phyloP scores from a whole-genome alignment of 2,329 filamentous ascomycete species.

The Cladobotryum mycophilum region DNA sequence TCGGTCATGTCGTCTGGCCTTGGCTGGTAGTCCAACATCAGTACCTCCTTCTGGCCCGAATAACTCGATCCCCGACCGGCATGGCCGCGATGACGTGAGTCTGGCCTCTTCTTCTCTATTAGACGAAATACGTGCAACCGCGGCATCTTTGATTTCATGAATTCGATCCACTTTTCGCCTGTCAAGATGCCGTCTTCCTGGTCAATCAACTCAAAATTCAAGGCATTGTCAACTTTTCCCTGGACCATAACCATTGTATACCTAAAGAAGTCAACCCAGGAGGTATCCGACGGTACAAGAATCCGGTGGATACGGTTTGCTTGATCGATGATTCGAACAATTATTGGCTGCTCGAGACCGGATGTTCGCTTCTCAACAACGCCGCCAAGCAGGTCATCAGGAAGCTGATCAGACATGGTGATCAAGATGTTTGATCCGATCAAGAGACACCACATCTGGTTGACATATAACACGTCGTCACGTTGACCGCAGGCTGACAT shows the following conservation, averaged over 20 bases:
- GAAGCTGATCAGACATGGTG: slow-evolving; percentile 1
- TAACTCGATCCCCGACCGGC: no score
- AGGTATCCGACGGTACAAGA: not conserved
- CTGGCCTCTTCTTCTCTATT: not conserved
- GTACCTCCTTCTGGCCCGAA: no score
- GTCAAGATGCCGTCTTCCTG: not conserved
- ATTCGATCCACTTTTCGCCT: not conserved
- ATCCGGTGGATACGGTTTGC: not conserved
- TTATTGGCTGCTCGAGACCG: not conserved
- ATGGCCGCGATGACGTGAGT: no score
- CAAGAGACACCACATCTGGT: slow-evolving; percentile 5
- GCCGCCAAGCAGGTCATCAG: not conserved
- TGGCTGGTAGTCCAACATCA: no score
- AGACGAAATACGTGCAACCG: not conserved
- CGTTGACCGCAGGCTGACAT: not conserved
- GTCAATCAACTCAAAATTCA: not conserved
- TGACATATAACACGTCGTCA: not conserved
- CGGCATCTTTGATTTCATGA: not conserved
- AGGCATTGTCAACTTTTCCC: not conserved
- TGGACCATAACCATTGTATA: not conserved
- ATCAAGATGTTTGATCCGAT: slow-evolving; percentile 1
- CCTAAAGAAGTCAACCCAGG: slow-evolving; percentile 5
- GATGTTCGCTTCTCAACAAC: not conserved
- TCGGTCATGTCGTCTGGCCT: no score
- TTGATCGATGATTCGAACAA: not conserved